A percentile compares a stretch with the other conserved stretches of the same genome.
These are phyloP conservation scores for Cercophora scortea DNA, from an alignment of 495 filamentous ascomycete species.

Conservation along the genomic window DNA sequence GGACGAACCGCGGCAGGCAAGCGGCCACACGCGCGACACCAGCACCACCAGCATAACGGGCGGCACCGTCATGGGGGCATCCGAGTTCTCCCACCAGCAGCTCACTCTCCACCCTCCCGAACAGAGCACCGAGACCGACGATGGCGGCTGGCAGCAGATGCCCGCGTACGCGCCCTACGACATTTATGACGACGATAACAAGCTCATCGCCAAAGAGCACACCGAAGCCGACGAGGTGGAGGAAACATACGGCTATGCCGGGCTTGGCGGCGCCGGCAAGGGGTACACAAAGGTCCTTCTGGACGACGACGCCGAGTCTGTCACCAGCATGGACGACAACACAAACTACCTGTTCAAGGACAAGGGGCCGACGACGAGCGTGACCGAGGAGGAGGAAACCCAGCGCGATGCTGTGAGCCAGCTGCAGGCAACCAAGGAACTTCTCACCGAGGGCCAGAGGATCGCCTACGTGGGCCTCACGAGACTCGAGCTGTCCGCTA, in stretches of 20 bases:
- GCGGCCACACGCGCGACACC: constrained; percentile 21
- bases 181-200: constrained; percentile 90
- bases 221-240: constrained; percentile 63
- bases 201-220: constrained; percentile 71
- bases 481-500: constrained; percentile 65
- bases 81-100: constrained; percentile 90
- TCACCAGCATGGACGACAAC: constrained; percentile 95
- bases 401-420: constrained; percentile 78
- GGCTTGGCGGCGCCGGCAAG: constrained; percentile 79
- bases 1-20: constrained; percentile 6
- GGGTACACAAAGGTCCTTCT: constrained; percentile 90
- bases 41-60: constrained; percentile 10
- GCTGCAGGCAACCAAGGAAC: constrained; percentile 90
- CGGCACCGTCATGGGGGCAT: constrained; percentile 34
- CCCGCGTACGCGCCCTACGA: constrained; percentile 86
- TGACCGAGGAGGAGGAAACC: constrained; percentile 66
- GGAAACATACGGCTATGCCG: constrained; percentile 62
- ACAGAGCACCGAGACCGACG: constrained; percentile 45
- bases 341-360: constrained; percentile 91
- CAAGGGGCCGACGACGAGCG: constrained; percentile 45
- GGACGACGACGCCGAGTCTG: constrained; percentile 89
- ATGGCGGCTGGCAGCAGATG: constrained; percentile 84
- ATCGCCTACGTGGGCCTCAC: constrained; percentile 94
- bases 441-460: constrained; percentile 90
- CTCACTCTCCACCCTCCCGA: constrained; percentile 47